Percentiles rank a stretch among this genome's conserved stretches.
Conservation (phyloP, 2,329 filamentous ascomycete genomes). For the Sporothrix protearum region DNA sequence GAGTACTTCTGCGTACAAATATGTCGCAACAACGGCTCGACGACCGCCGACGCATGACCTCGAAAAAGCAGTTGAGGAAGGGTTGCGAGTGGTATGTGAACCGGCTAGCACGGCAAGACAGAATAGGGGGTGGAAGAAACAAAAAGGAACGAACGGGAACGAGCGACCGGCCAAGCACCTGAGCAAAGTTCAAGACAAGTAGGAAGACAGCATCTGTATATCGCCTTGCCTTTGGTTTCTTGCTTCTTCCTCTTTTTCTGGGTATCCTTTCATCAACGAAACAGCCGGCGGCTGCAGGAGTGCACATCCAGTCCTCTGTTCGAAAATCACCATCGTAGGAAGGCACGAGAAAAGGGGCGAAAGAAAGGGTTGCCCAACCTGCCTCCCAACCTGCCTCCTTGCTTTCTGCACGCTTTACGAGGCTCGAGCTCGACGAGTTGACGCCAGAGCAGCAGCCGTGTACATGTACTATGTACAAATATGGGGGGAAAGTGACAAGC, state of each 20-base stretch:
- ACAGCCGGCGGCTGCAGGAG: neutral
- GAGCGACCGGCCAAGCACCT: neutral
- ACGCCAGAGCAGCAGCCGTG: neutral
- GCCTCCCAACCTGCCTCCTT: constrained; percentile 2
- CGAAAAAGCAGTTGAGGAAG: neutral
- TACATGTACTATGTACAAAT: too few species aligned
- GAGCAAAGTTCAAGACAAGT: neutral
- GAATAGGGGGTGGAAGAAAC: too few species aligned
- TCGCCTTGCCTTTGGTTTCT: neutral
- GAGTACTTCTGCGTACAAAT: too few species aligned
- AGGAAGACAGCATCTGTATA: neutral
- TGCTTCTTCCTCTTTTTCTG: neutral
- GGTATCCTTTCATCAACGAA: neutral
- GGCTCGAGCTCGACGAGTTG: neutral
- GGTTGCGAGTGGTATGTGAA: neutral
- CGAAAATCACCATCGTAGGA: neutral
- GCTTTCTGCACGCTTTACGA: neutral
- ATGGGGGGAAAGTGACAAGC: neutral
- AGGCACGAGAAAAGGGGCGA: neutral
- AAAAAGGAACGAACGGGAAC: neutral
- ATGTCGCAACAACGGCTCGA: neutral
- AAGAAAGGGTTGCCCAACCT: neutral
- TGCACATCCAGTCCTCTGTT: neutral
- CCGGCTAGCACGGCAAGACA: neutral
- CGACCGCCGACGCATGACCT: neutral